Evolutionary conservation across 371 early-diverging fungal genomes (phyloP).

Genomic region (Mucor circinelloides): DNA sequence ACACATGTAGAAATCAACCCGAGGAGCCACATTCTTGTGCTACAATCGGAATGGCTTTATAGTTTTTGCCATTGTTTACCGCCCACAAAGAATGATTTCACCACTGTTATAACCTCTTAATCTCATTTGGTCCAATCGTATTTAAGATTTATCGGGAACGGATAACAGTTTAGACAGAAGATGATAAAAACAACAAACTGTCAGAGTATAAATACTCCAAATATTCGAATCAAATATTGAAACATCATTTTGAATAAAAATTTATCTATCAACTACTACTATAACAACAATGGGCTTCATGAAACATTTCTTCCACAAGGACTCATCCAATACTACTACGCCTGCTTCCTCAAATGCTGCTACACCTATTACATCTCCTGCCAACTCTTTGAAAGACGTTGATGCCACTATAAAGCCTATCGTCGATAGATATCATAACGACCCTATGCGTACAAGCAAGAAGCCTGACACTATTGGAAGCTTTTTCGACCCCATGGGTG

Average conservation of each 20-base stretch:
- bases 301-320: constrained; percentile 12
- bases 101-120: background rate
- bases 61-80: background rate
- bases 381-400: constrained; percentile 1
- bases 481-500: constrained; percentile 49
- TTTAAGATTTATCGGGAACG: background rate
- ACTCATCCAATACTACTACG: background rate
- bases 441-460: constrained; percentile 20
- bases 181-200: background rate
- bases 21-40: background rate
- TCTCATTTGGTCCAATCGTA: constrained; percentile 8
- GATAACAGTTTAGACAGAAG: constrained; percentile 18
- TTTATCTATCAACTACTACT: background rate
- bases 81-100: background rate
- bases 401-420: background rate
- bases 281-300: constrained; percentile 15
- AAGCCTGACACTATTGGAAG: constrained; percentile 26
- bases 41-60: constrained; percentile 9
- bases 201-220: background rate
- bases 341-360: constrained; percentile 9
- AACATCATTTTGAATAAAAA: background rate
- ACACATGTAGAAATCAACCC: background rate
- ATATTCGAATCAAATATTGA: background rate
- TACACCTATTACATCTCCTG: constrained; percentile 18
- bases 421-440: constrained; percentile 19